Conservation (phyloP, 2,329 filamentous ascomycete genomes). For the Trichoderma sp. region DNA sequence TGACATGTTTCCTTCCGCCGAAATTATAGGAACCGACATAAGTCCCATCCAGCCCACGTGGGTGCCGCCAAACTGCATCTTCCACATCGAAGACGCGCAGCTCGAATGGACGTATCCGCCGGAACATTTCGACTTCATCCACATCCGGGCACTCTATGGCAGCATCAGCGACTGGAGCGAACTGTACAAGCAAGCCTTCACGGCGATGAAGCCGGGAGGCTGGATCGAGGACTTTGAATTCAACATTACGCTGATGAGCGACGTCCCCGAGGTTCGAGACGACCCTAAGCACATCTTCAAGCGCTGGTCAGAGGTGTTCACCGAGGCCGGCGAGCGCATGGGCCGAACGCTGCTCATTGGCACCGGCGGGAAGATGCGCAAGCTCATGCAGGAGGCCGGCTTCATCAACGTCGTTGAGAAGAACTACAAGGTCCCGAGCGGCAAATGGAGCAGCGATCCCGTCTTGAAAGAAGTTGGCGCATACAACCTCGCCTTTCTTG, state of each 20-base stretch:
- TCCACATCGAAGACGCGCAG: slow-evolving; percentile 59
- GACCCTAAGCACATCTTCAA: slow-evolving; percentile 30
- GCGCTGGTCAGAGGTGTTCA: slow-evolving; percentile 28
- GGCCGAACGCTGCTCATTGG: slow-evolving; percentile 27
- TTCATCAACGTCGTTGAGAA: slow-evolving; percentile 24
- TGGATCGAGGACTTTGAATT: slow-evolving; percentile 24
- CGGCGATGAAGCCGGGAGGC: not conserved
- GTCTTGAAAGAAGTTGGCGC: slow-evolving; percentile 22
- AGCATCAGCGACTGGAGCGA: slow-evolving; percentile 15
- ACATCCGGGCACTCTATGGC: slow-evolving; percentile 14
- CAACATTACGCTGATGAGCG: slow-evolving; percentile 25
- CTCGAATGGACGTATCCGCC: slow-evolving; percentile 47
- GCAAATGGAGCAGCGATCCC: slow-evolving; percentile 23
- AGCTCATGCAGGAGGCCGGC: slow-evolving; percentile 28
- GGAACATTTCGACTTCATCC: slow-evolving; percentile 26
- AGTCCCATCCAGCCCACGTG: slow-evolving; percentile 45
- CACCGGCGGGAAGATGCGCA: slow-evolving; percentile 24
- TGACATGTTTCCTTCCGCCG: slow-evolving; percentile 36
- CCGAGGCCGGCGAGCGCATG: slow-evolving; percentile 28
- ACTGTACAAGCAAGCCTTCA: slow-evolving; percentile 15
- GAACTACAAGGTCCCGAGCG: slow-evolving; percentile 21
- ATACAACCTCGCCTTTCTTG: slow-evolving; percentile 28
- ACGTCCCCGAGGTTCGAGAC: slow-evolving; percentile 25
- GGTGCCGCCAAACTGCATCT: slow-evolving; percentile 57
- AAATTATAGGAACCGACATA: slow-evolving; percentile 41